Base-by-base conservation (phyloP, 139 green algal species). In the Chlamydomonas urium region DNA sequence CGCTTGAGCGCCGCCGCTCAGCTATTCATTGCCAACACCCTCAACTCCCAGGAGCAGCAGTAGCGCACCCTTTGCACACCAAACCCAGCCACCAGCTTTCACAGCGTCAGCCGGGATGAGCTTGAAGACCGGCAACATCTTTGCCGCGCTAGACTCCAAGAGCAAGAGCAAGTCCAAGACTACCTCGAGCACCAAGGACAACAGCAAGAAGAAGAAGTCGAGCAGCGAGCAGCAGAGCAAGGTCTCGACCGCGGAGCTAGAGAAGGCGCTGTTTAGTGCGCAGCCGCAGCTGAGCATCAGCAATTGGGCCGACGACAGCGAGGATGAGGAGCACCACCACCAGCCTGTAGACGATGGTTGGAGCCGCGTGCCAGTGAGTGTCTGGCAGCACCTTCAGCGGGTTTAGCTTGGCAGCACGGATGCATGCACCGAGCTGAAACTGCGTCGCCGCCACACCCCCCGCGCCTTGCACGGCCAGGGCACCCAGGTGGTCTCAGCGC, bases 261-360 rank as follows among this genome's bases (percentile, higher is more conserved):
- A 67, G 60, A 42, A 45, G 32, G 60, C 31, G 17, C 21, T 67
- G 19, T 67, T 67, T 42, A n/a, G 14, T n/a, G 32, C 60, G 32
- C 53, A 63, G 53, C 60, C 60, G 17, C 10, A 53, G 14, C 17
- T 67, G 19, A 33, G 14, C 29, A 67, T 4, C 5, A 47, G 32
- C 33, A 67, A 67, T 45, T 67, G 60, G 60, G 60, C 60, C 5
- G 60, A 67, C 33, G 60, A 67, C 29, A 26, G 42, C 29, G 33
- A 42, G 4, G 60, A 67, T 21, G 60, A 67, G 10, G 60, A 67
- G 14, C 19, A 42, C 60, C 5, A 67, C 8, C 4, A 42, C n/a
- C 21, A 14, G 17, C 60, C 60, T 6, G 32, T 67, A 21, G 60
- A 67, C 33, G 60, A 67, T 67, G 60, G 60, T 10, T 67, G 60